A percentile compares a stretch with the other conserved stretches of the same genome.
These are phyloP conservation scores for Verticillium alfalfae DNA, from an alignment of 2,329 filamentous ascomycete genomes.

Conservation along the genomic window DNA sequence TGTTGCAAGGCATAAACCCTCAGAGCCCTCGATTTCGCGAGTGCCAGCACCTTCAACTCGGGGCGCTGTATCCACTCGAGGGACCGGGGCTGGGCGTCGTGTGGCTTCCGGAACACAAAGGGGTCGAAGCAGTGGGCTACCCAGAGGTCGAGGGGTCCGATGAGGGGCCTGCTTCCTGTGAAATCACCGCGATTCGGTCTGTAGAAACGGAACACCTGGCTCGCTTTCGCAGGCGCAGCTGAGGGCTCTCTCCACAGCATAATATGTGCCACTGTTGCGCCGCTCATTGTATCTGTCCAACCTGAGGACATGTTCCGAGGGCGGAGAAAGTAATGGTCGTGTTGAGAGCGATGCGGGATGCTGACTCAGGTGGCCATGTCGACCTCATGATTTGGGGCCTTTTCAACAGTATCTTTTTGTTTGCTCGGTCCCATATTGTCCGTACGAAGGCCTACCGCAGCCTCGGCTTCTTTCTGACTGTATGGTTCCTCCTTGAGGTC, in stretches of 20 bases:
- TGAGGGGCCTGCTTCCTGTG: constrained; percentile 20
- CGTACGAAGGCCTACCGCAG: constrained; percentile 65
- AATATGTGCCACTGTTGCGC: not conserved
- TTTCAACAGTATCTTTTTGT: constrained; percentile 13
- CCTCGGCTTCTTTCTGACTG: constrained; percentile 79
- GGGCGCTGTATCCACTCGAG: constrained; percentile 25
- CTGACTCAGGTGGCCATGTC: constrained; percentile 20
- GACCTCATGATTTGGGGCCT: constrained; percentile 26
- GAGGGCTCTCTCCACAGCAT: not conserved
- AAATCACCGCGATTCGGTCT: not conserved
- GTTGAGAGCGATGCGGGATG: not conserved
- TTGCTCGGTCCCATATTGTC: constrained; percentile 52
- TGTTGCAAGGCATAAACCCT: constrained; percentile 36
- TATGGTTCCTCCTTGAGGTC: constrained; percentile 80
- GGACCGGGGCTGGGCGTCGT: constrained; percentile 16
- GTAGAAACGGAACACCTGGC: not conserved
- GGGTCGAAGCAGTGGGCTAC: constrained; percentile 39
- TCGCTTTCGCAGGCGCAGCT: not conserved
- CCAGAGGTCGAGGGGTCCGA: constrained; percentile 38
- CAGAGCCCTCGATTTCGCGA: constrained; percentile 34
- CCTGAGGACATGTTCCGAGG: too few species aligned
- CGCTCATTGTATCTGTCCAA: too few species aligned
- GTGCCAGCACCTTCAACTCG: constrained; percentile 37
- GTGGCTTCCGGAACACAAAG: constrained; percentile 23
- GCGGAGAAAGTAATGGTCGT: too few species aligned